Conservation (phyloP, 2,329 filamentous ascomycete genomes). For the Aspergillus carbonarius region DNA sequence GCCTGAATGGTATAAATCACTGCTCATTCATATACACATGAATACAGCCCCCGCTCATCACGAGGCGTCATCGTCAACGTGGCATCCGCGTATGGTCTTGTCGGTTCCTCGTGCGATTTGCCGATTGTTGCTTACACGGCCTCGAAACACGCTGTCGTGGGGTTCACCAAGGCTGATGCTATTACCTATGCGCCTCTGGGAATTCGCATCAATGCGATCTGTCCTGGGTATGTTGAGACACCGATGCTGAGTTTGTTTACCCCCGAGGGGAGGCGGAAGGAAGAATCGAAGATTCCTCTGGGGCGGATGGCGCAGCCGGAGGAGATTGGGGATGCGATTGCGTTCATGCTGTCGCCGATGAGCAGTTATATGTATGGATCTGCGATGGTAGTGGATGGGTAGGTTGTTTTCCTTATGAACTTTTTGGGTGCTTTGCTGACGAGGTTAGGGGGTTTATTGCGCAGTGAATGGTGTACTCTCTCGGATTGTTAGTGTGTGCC, state of each 20-base stretch:
- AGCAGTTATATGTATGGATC: constrained; percentile 54
- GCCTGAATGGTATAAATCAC: background rate
- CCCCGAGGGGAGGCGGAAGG: constrained; percentile 14
- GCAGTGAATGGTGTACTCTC: background rate
- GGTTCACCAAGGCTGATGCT: constrained; percentile 52
- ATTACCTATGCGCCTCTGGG: constrained; percentile 51
- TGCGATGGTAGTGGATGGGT: constrained; percentile 11
- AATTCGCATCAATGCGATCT: constrained; percentile 63
- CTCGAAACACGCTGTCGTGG: constrained; percentile 36
- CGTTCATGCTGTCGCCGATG: constrained; percentile 53
- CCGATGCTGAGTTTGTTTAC: background rate
- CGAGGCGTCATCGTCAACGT: constrained; percentile 13
- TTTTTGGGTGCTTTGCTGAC: background rate
- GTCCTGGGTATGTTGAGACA: constrained; percentile 48
- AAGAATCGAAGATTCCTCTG: constrained; percentile 48
- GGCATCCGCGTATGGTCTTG: constrained; percentile 6
- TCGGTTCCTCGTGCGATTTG: background rate
- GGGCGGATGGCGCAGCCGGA: constrained; percentile 48
- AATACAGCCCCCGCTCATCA: background rate
- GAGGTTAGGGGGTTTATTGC: background rate
- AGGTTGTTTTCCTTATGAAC: background rate
- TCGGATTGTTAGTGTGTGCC: no score
- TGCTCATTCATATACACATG: background rate
- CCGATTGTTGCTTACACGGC: constrained; percentile 20
- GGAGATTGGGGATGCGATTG: constrained; percentile 54